These are phyloP conservation scores for Trichoderma erinaceum DNA, from an alignment of 495 filamentous ascomycete species.

Conservation along the genomic window DNA sequence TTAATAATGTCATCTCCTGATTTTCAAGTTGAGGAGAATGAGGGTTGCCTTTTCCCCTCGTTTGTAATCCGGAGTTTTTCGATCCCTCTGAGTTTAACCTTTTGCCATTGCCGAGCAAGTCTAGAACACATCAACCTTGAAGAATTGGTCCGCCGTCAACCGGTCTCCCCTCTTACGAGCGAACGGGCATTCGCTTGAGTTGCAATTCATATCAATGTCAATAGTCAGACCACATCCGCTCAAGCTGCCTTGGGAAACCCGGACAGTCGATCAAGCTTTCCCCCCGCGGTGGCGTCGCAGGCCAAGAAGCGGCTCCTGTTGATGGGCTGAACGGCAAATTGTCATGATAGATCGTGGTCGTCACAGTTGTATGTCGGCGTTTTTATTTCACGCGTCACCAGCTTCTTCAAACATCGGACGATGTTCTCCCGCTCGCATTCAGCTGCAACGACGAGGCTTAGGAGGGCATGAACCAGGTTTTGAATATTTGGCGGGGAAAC, in stretches of 20 bases:
- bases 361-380: neutral
- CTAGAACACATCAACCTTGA: neutral
- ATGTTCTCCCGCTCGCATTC: neutral
- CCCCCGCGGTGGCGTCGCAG: conserved; percentile 9
- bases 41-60: neutral
- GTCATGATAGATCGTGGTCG: neutral
- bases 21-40: neutral
- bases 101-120: neutral
- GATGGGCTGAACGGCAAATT: conserved; percentile 2
- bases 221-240: no score
- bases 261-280: neutral
- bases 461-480: neutral
- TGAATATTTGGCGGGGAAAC: conserved; percentile 6
- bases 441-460: neutral
- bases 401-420: neutral
- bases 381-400: neutral
- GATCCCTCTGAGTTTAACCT: neutral
- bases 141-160: neutral
- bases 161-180: neutral
- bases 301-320: neutral
- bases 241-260: no score
- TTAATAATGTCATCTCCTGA: neutral
- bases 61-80: neutral
- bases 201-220: no score
- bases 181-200: neutral